These are phyloP conservation scores for Mycena capillaripes DNA, from an alignment of 768 basidiomycete species.

Conservation along the genomic window DNA sequence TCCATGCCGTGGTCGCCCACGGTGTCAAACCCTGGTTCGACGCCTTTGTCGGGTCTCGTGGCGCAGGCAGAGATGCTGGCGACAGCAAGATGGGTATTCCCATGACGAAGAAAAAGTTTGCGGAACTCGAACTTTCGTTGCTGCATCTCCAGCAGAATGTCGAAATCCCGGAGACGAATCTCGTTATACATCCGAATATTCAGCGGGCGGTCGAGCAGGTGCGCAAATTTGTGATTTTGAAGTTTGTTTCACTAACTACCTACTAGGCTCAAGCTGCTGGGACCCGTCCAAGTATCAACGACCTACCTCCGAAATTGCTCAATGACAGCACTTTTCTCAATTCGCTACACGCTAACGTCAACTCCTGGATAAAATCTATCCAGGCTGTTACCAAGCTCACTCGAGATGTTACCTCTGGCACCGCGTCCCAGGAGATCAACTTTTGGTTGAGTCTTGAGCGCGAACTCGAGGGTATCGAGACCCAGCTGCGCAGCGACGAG, in stretches of 20 bases:
- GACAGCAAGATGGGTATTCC: constrained; percentile 96
- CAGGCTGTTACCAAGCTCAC: constrained; percentile 97
- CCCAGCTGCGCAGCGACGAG: constrained; percentile 92
- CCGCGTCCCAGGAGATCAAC: constrained; percentile 98
- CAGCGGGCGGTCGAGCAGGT: constrained; percentile 88
- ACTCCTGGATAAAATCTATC: constrained; percentile 98
- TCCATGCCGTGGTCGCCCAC: constrained; percentile 94
- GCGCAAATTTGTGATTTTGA: constrained; percentile 20
- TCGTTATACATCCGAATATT: constrained; percentile 92
- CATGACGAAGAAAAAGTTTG: constrained; percentile 99
- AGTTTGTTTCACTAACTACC: constrained; percentile 33
- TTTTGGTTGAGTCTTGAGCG: constrained; percentile 98
- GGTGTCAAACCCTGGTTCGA: constrained; percentile 99
- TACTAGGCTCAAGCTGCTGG: constrained; percentile 62
- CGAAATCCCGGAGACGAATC: constrained; percentile 97
- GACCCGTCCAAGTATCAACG: constrained; percentile 80
- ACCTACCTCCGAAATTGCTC: constrained; percentile 79
- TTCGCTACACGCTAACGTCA: constrained; percentile 92
- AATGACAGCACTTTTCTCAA: constrained; percentile 95
- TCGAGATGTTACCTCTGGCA: constrained; percentile 93
- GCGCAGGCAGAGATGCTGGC: constrained; percentile 75
- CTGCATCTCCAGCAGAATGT: constrained; percentile 98
- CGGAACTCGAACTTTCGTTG: constrained; percentile 94
- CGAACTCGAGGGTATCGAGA: constrained; percentile 93
- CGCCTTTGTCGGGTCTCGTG: constrained; percentile 92